Conservation (phyloP, 257 asterid species). For the Coffea canephora region DNA sequence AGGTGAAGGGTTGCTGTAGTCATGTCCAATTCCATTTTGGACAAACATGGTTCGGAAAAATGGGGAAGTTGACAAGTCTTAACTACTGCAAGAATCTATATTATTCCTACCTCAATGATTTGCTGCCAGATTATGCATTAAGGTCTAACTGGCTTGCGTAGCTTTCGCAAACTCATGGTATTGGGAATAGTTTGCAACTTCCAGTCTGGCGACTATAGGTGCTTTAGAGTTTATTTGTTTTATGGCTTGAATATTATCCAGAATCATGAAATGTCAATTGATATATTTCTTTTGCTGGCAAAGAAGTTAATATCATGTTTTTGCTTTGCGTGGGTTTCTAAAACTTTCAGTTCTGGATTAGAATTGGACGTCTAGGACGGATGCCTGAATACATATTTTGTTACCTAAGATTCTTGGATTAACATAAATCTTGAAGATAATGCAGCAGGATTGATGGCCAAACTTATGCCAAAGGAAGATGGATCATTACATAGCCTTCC, state of each 20-base stretch:
- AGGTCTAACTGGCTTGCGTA: neutral
- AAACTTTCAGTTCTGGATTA: too few relatives aligned
- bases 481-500: neutral
- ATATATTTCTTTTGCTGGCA: neutral
- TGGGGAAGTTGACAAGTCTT: neutral
- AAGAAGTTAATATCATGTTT: too few relatives aligned
- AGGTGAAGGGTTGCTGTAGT: constrained; percentile 72
- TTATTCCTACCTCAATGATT: neutral
- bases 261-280: neutral
- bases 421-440: too few relatives aligned
- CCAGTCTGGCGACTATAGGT: neutral
- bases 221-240: neutral
- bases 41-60: neutral
- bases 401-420: too few relatives aligned
- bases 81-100: neutral
- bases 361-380: too few relatives aligned
- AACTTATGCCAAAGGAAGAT: neutral
- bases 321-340: neutral
- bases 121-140: neutral
- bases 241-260: neutral
- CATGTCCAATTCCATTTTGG: constrained; percentile 19
- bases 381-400: too few relatives aligned
- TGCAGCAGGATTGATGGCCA: neutral
- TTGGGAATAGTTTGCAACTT: neutral
- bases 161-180: neutral